Conservation (phyloP, 2,329 filamentous ascomycete genomes). For the Talaromyces sp. region DNA sequence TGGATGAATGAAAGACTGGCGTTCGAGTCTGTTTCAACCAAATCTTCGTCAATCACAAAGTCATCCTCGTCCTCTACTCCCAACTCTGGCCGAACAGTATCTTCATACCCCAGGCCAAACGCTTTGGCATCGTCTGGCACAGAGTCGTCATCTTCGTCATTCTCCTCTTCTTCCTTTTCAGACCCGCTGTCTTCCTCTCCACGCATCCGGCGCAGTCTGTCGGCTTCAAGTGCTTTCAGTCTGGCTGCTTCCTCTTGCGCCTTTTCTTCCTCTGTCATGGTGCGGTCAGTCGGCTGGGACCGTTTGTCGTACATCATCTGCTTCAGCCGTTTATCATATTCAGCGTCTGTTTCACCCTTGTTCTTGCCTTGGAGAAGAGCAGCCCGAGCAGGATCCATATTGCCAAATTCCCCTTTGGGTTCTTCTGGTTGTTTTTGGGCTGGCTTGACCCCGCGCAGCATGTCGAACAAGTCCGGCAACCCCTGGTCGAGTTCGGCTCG, state of each 20-base stretch:
- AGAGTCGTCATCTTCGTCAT: constrained; percentile 42
- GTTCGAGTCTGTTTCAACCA: constrained; percentile 74
- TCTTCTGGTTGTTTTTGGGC: constrained; percentile 42
- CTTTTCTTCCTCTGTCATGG: constrained; percentile 86
- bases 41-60: constrained; percentile 82
- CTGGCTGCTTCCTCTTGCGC: constrained; percentile 70
- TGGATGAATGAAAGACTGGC: constrained; percentile 37
- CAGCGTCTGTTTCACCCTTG: constrained; percentile 67
- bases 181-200: constrained; percentile 63
- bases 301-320: constrained; percentile 79
- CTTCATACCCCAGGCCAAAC: constrained; percentile 56
- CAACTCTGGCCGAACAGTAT: constrained; percentile 40
- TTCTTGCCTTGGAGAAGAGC: constrained; percentile 57
- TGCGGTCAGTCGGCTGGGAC: constrained; percentile 78
- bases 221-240: constrained; percentile 75
- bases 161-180: constrained; percentile 31
- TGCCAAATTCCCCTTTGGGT: constrained; percentile 38
- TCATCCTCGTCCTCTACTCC: constrained; percentile 92
- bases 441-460: constrained; percentile 58
- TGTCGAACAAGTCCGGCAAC: constrained; percentile 66
- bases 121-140: constrained; percentile 53
- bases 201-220: constrained; percentile 77
- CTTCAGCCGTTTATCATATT: constrained; percentile 80
- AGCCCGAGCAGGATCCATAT: constrained; percentile 60
- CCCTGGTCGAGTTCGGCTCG: constrained; percentile 80